Conservation (phyloP, 139 green algal genomes). For the Chlamydomonas sp. region DNA sequence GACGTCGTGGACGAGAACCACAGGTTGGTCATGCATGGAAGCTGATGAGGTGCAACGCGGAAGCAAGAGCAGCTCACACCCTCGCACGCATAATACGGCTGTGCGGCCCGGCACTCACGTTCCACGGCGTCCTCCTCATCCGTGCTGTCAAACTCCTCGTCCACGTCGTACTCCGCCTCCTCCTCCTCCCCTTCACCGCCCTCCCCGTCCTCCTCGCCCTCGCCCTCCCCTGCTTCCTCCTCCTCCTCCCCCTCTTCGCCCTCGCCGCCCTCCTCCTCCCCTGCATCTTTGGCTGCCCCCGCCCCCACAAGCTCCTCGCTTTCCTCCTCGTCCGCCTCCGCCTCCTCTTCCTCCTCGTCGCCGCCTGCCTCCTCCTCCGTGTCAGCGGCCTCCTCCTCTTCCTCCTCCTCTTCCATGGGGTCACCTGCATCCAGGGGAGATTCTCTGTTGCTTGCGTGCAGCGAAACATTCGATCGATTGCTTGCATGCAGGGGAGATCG, state of each 20-base stretch:
- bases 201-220: background rate
- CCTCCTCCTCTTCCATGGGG: background rate
- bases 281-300: background rate
- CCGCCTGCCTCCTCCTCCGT: background rate
- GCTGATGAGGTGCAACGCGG: no score
- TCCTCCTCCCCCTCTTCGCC: background rate
- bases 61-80: no score
- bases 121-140: conserved; percentile 31
- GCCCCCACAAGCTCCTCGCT: background rate
- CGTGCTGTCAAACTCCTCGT: conserved; percentile 37
- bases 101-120: background rate
- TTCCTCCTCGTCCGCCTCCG: background rate
- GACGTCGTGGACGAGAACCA: no score
- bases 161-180: conserved; percentile 18
- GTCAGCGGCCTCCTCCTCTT: background rate
- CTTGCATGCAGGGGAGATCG: no score
- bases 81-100: no score
- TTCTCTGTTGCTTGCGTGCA: no score
- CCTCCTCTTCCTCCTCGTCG: background rate
- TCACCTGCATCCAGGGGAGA: no score
- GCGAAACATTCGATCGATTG: no score
- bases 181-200: conserved; percentile 1
- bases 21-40: no score
- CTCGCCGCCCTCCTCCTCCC: background rate
- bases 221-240: background rate